Evolutionary conservation across 208 protist species (phyloP).

Genomic region (Jaenimonas drosophilae): DNA sequence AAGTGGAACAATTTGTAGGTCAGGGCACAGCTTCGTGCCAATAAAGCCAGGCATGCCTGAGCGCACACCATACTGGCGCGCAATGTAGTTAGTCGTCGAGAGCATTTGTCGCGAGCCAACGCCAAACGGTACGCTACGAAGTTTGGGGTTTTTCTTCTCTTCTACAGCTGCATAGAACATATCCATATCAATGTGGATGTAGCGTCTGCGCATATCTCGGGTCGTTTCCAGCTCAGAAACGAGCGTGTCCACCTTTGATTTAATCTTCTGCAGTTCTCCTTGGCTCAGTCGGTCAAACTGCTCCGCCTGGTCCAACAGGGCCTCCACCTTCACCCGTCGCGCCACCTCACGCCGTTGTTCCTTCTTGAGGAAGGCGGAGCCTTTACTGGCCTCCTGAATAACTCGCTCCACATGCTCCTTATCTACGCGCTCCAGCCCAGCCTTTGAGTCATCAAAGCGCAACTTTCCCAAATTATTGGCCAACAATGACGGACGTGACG

Average conservation of each 20-base stretch:
- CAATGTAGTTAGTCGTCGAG: constrained; percentile 94
- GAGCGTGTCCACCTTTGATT: constrained; percentile 31
- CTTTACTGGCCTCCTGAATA: constrained; percentile 66
- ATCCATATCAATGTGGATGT: constrained; percentile 89
- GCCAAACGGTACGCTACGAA: constrained; percentile 88
- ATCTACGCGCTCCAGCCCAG: constrained; percentile 70
- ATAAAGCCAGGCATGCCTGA: constrained; percentile 96
- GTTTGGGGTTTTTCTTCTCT: constrained; percentile 86
- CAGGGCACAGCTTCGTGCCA: constrained; percentile 79
- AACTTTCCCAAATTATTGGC: constrained; percentile 33
- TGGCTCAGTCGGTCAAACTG: constrained; percentile 29
- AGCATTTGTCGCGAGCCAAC: constrained; percentile 92
- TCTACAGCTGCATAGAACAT: constrained; percentile 92
- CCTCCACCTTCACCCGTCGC: constrained; percentile 37
- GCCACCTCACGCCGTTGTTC: constrained; percentile 54
- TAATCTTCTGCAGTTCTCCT: constrained; percentile 26
- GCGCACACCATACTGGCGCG: constrained; percentile 92
- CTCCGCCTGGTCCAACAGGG: constrained; percentile 41
- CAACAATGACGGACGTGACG: not conserved
- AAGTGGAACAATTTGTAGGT: constrained; percentile 77
- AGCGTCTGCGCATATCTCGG: constrained; percentile 51
- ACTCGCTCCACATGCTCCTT: constrained; percentile 74
- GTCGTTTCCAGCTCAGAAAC: constrained; percentile 54
- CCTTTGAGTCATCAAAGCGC: constrained; percentile 68
- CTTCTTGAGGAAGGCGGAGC: constrained; percentile 69